Base-by-base conservation (phyloP, 106 monocot genomes). In the Apostasia shenzhenica region DNA sequence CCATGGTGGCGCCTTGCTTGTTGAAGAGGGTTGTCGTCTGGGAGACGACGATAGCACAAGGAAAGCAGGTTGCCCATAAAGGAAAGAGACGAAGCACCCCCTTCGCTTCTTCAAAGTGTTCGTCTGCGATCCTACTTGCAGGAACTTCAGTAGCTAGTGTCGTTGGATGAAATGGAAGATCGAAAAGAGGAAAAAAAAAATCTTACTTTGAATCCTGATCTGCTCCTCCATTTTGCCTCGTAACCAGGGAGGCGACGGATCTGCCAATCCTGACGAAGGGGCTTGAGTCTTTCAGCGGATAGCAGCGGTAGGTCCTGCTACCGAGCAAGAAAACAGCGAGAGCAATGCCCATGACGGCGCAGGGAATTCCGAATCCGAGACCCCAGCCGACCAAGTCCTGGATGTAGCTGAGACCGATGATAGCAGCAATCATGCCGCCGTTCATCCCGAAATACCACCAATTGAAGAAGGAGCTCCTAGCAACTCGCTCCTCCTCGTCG, bases 391-490 rank as follows among this genome's bases (percentile, higher is more conserved):
- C 48, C 44, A 78, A 78, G 41, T 83, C 85, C 47, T 89, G 82
- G 2, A 89, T 40, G 45, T 89, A 89, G 55, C 42, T 69, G 2
- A 85, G 39, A 3, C 66, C 0, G 1, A 70, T 2, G 41, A 75
- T 6, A 1, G 82, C 37, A 0, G 55, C 51, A 2, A 41, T 9
- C 1, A 69, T 41, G 66, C 73, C 77, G 1, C 13, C 1, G 39
- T 10, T 50, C 69, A 78, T 14, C 1, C 69, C 76, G 11, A 89
- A 82, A 69, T 71, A 82, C 82, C 74, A 78, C 85, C 85, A 89
- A 44, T 89, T 89, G 85, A 89, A 89, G 82, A 89, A 85, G 66
- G 85, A 82, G 57, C 73, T 71, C 68, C 68, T 76, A 14, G 79
- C 70, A n/a, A 48, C 40, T 63, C 61, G 6, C 54, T 89, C 89